Evolutionary conservation across 805 yeast genomes (phyloP), one percentile per base, ranked within the genome.

Genomic region (Yarrowia sp.): DNA sequence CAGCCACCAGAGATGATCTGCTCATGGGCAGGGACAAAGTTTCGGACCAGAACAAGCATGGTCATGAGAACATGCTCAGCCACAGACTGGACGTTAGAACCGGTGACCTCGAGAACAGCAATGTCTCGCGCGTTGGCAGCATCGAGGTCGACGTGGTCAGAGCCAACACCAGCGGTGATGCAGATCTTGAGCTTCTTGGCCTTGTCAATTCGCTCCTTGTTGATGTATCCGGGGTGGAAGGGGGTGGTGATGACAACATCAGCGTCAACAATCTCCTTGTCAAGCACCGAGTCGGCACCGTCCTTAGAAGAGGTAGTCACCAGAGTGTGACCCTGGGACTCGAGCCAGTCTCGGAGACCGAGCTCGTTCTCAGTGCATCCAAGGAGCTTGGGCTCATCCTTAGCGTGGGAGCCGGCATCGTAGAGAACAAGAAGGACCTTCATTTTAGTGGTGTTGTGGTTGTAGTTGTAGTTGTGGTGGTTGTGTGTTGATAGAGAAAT

Each of bases 1-100:
- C 95, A 90, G 41, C 82, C 83, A 52, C 86, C 87, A 61, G 75
- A 70, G 61, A 84, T 74, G 53, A 89, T 87, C 77, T 87, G 90
- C 68, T 87, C 86, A 76, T 90, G 92, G 36, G 92, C 90, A 48
- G 92, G 92, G 69, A 87, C 89, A 77, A 87, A 90, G 84, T 90
- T 90, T 76, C 92, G 85, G 45, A 90, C 88, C 74, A 89, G 82
- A 32, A 83, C 84, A 73, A 89, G 81, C 73, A 90, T 89, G 58
- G 91, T 87, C 89, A 90, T 86, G 61, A 89, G 77, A 55, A 85
- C 93, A 75, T 90, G 94, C 79, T 89, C 95, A 15, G 95, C 94
- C 58, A 90, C 95, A 15, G 92, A 87, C 26, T 83, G 84, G 61
- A 89, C 92, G 76, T 90, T 90, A 67, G 92, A 88, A 8, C 95